Evolutionary conservation across 1,284 basidiomycete species (phyloP).

Genomic region (Vanrija sp.): DNA sequence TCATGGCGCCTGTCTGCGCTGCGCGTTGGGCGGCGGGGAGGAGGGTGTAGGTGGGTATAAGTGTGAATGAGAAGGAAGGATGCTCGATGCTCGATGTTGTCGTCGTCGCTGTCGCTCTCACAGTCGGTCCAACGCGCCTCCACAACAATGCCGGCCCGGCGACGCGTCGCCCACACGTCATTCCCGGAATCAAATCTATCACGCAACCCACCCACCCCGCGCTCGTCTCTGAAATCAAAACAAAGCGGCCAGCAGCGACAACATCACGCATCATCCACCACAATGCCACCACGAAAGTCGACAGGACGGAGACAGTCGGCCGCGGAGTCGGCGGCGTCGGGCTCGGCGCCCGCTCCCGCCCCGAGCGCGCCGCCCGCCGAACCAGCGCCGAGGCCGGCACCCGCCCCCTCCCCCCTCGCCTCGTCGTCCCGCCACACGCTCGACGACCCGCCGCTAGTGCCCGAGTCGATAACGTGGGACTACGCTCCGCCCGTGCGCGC

Average conservation of each 20-base stretch:
- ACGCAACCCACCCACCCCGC: not conserved
- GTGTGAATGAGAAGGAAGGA: too few species aligned
- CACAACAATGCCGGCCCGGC: too few species aligned
- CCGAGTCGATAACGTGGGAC: constrained; percentile 34
- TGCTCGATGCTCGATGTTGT: too few species aligned
- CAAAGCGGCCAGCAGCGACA: not conserved
- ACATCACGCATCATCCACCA: not conserved
- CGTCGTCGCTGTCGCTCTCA: too few species aligned
- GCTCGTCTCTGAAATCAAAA: not conserved
- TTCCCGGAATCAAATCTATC: not conserved
- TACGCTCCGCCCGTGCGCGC: constrained; percentile 16
- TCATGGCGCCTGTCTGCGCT: too few species aligned
- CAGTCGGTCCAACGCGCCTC: too few species aligned
- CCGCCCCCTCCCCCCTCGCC: constrained; percentile 1
- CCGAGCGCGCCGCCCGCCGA: not conserved
- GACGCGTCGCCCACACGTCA: not conserved
- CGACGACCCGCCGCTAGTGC: constrained; percentile 27
- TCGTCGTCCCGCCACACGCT: constrained; percentile 29
- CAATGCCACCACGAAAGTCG: constrained; percentile 21
- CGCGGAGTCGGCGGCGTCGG: not conserved
- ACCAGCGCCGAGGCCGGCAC: constrained; percentile 1
- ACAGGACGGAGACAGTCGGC: not conserved
- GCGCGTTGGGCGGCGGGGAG: not conserved
- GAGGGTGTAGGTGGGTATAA: too few species aligned
- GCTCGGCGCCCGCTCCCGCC: not conserved